A percentile compares a stretch with the other conserved stretches of the same genome.
Conservation (phyloP, 2,329 filamentous ascomycete genomes). For the Aspergillus sp. region DNA sequence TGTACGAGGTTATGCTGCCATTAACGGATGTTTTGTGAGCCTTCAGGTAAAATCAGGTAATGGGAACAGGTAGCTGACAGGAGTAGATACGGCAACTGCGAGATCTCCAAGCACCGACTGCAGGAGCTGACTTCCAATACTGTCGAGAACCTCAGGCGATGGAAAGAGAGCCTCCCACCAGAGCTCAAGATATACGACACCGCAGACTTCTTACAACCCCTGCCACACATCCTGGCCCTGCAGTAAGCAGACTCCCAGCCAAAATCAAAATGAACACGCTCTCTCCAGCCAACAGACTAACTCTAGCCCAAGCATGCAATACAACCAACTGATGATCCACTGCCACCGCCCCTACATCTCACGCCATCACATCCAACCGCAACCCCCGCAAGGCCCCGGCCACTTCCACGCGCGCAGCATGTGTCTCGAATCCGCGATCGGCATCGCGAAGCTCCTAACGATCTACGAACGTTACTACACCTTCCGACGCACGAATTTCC, state of each 20-base stretch:
- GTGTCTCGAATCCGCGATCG: conserved; percentile 46
- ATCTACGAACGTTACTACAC: conserved; percentile 48
- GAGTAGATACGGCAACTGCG: conserved; percentile 37
- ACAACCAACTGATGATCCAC: conserved; percentile 41
- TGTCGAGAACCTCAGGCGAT: background rate
- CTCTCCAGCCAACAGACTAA: too few species aligned
- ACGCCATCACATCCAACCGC: conserved; percentile 34
- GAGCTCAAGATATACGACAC: background rate
- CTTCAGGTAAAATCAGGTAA: background rate
- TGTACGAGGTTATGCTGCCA: conserved; percentile 9
- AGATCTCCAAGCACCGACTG: conserved; percentile 38
- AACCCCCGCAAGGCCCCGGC: conserved; percentile 45
- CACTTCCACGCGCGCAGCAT: conserved; percentile 48
- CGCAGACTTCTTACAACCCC: background rate
- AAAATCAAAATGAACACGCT: too few species aligned
- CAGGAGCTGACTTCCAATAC: conserved; percentile 29
- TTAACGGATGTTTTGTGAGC: conserved; percentile 7
- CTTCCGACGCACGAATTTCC: conserved; percentile 47
- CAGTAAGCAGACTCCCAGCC: background rate
- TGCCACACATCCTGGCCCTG: conserved; percentile 3
- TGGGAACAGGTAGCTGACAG: background rate
- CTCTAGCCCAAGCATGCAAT: conserved; percentile 33
- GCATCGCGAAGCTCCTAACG: conserved; percentile 43
- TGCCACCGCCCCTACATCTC: conserved; percentile 44
- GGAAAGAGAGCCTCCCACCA: background rate